These are phyloP conservation scores for Pecoramyces ruminantium DNA, from an alignment of 192 early-diverging fungal species.

Conservation along the genomic window DNA sequence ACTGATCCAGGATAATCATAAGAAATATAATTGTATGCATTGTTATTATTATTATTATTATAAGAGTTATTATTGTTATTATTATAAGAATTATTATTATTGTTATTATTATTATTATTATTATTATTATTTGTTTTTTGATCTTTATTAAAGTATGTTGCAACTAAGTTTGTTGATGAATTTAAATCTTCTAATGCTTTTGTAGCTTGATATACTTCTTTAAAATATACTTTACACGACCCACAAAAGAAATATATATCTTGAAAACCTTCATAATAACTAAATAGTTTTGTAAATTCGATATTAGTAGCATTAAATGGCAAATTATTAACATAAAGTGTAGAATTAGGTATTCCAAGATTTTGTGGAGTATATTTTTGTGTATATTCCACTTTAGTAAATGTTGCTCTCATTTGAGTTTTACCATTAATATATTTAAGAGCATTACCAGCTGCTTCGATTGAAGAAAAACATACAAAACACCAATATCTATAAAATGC, in stretches of 20 bases:
- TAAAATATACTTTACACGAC: conserved; percentile 4
- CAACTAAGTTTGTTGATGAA: conserved; percentile 2
- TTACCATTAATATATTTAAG: not conserved
- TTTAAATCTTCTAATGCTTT: conserved; percentile 1
- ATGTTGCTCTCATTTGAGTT: conserved; percentile 4
- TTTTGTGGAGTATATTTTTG: conserved; percentile 4
- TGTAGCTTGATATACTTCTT: not conserved
- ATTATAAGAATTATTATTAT: not conserved
- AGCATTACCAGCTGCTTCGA: not conserved
- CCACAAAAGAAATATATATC: conserved; percentile 6
- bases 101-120: not conserved
- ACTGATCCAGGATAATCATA: not conserved
- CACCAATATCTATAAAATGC: conserved; percentile 5
- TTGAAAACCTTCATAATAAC: conserved; percentile 1
- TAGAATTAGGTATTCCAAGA: not conserved
- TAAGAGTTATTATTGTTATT: not conserved
- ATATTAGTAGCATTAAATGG: conserved; percentile 6
- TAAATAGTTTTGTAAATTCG: conserved; percentile 5
- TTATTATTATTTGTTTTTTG: not conserved
- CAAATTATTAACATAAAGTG: conserved; percentile 4
- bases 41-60: not conserved
- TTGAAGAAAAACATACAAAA: not conserved
- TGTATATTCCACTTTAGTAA: conserved; percentile 1
- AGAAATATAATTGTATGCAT: not conserved
- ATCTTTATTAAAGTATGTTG: conserved; percentile 4